These are phyloP conservation scores for Phylloboletellus chloephorus DNA, from an alignment of 1,284 basidiomycete genomes.

Conservation along the genomic window DNA sequence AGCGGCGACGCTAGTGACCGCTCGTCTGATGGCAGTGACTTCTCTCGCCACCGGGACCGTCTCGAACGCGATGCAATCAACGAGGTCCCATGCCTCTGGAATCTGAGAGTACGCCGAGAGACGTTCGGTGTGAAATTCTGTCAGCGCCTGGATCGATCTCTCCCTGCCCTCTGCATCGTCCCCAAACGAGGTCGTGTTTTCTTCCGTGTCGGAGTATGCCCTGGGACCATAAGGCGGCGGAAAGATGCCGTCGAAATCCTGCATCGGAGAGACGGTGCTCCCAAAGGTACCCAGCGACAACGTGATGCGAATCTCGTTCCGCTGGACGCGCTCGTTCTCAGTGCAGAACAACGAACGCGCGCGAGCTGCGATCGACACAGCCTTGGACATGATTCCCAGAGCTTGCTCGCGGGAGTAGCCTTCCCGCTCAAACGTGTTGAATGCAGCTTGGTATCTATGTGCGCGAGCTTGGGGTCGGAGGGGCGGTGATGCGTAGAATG, in stretches of 20 bases:
- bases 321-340: slow-evolving; percentile 14
- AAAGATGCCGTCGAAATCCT: slow-evolving; percentile 72
- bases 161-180: slow-evolving; percentile 26
- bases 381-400: slow-evolving; percentile 45
- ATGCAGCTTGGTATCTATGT: slow-evolving; percentile 60
- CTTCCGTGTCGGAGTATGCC: slow-evolving; percentile 29
- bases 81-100: slow-evolving; percentile 45
- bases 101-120: slow-evolving; percentile 51
- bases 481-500: neutral
- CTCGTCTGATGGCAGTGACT: slow-evolving; percentile 58
- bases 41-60: slow-evolving; percentile 70
- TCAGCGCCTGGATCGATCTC: slow-evolving; percentile 49
- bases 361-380: slow-evolving; percentile 48
- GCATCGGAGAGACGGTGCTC: slow-evolving; percentile 58
- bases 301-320: slow-evolving; percentile 42
- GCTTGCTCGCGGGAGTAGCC: slow-evolving; percentile 47
- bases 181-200: slow-evolving; percentile 43
- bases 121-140: slow-evolving; percentile 64
- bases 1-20: slow-evolving; percentile 26
- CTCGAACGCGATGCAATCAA: slow-evolving; percentile 75
- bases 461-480: neutral
- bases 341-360: slow-evolving; percentile 38
- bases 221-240: slow-evolving; percentile 70
- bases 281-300: slow-evolving; percentile 76
- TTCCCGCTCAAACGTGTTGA: slow-evolving; percentile 47